These are phyloP conservation scores for Torulaspora globosa DNA, from an alignment of 1,139 yeast genomes.

Conservation along the genomic window DNA sequence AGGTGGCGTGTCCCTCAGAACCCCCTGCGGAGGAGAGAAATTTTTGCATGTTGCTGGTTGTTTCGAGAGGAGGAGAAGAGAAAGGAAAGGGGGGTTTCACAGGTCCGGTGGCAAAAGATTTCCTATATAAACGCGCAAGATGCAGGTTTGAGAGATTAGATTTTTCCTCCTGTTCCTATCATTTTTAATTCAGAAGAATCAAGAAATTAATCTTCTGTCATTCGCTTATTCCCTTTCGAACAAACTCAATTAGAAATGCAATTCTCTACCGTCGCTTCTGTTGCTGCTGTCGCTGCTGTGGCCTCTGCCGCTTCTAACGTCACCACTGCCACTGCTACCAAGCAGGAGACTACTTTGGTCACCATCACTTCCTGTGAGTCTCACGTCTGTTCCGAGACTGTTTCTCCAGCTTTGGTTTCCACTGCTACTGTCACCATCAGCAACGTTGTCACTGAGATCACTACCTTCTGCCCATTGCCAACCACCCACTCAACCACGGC, in stretches of 20 bases:
- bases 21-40: not conserved
- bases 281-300: conserved; percentile 37
- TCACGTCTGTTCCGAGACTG: conserved; percentile 35
- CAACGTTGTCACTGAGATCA: conserved; percentile 36
- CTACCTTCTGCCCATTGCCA: conserved; percentile 38
- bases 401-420: conserved; percentile 37
- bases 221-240: conserved; percentile 22
- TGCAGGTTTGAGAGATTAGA: too few species aligned
- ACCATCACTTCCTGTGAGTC: conserved; percentile 49
- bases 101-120: not conserved
- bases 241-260: conserved; percentile 32
- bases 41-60: not conserved
- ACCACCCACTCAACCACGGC: conserved; percentile 14
- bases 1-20: not conserved
- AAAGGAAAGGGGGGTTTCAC: not conserved
- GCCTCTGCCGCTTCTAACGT: conserved; percentile 37
- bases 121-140: not conserved
- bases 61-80: not conserved
- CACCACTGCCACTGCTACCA: conserved; percentile 39
- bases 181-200: conserved; percentile 2
- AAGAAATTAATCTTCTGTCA: conserved; percentile 24
- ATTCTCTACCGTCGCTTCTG: conserved; percentile 38
- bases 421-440: conserved; percentile 37
- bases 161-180: not conserved
- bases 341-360: conserved; percentile 40